phyloP scores from a whole-genome alignment of 176 grass and related monocot genomes.

The Puccinellia tenuiflora region DNA sequence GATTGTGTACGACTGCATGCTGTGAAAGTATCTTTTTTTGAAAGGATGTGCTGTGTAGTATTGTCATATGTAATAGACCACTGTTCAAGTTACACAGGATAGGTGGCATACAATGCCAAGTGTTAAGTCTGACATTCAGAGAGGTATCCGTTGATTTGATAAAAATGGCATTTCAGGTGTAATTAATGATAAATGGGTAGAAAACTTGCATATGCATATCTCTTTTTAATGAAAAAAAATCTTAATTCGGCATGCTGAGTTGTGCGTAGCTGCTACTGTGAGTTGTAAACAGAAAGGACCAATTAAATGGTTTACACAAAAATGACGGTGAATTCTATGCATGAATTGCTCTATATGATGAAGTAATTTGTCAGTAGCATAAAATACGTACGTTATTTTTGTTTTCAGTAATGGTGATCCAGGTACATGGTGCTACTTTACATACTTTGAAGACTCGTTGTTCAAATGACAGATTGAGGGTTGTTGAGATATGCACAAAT shows the following conservation, averaged over 20 bases:
- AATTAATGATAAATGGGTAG: background rate
- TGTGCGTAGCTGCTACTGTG: background rate
- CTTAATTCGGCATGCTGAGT: background rate
- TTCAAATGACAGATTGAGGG: background rate
- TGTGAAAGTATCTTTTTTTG: background rate
- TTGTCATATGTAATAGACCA: background rate
- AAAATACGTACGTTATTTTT: background rate
- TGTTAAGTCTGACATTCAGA: background rate
- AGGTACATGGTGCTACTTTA: background rate
- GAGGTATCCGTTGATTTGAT: background rate
- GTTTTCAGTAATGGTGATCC: background rate
- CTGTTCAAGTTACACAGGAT: background rate
- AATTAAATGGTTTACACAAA: background rate
- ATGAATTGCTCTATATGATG: background rate
- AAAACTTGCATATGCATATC: background rate
- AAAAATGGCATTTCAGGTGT: background rate
- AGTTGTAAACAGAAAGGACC: background rate
- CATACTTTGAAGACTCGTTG: background rate
- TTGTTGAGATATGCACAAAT: constrained; percentile 1
- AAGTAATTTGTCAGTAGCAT: background rate
- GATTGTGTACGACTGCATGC: background rate
- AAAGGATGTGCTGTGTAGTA: background rate
- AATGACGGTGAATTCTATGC: background rate
- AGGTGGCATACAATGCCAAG: background rate
- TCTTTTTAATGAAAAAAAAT: background rate